Conservation (phyloP, 2,329 filamentous ascomycete species). For the Aspergillus tamarii region DNA sequence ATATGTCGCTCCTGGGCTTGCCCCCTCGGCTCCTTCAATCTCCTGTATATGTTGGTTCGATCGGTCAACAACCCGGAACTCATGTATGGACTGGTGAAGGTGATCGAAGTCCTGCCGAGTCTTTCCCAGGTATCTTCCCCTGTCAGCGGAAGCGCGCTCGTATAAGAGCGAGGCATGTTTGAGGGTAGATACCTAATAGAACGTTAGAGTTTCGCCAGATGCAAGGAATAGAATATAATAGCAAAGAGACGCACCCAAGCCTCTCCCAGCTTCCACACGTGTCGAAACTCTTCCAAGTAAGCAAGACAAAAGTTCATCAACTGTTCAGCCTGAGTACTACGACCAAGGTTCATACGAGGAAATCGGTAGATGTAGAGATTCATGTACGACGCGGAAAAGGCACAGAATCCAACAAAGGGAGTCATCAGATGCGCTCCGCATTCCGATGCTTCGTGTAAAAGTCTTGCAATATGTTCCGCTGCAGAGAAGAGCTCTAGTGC, state of each 20-base stretch:
- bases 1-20: not conserved
- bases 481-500: not conserved
- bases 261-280: constrained; percentile 6
- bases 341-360: constrained; percentile 5
- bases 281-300: constrained; percentile 3
- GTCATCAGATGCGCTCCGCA: constrained; percentile 2
- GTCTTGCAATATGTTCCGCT: not conserved
- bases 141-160: not conserved
- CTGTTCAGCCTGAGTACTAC: not conserved
- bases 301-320: constrained; percentile 1
- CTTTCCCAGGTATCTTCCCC: constrained; percentile 2
- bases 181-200: not conserved
- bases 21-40: constrained; percentile 1
- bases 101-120: constrained; percentile 1
- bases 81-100: constrained; percentile 5
- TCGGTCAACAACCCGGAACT: constrained; percentile 6
- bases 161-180: constrained; percentile 1
- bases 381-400: constrained; percentile 2
- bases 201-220: not conserved
- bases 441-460: constrained; percentile 6
- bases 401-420: constrained; percentile 4
- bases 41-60: constrained; percentile 2
- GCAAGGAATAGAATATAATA: not conserved
- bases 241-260: not conserved
- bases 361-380: constrained; percentile 6